Conservation (phyloP, 1,284 basidiomycete species). For the Agroathelia rolfsii region DNA sequence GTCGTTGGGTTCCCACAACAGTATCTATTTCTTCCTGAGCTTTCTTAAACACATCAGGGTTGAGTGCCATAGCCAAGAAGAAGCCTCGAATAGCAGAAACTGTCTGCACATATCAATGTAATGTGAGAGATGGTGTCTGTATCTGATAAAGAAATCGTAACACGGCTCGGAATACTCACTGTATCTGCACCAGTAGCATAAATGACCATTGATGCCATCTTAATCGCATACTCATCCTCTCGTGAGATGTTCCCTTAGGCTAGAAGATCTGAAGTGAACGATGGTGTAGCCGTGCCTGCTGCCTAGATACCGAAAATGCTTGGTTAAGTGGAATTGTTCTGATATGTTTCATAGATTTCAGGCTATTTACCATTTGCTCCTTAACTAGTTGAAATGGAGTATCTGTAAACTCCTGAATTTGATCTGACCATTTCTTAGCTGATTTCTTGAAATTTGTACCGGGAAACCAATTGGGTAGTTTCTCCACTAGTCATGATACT, state of each 20-base stretch:
- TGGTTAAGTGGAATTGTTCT: too few species aligned
- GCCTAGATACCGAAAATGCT: slow-evolving; percentile 5
- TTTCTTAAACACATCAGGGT: slow-evolving; percentile 39
- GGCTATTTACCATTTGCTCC: slow-evolving; percentile 46
- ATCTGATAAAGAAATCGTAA: too few species aligned
- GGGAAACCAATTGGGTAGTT: slow-evolving; percentile 56
- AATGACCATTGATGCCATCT: slow-evolving; percentile 13
- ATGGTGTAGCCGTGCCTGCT: slow-evolving; percentile 10
- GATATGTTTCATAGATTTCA: too few species aligned
- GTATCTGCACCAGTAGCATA: slow-evolving; percentile 16
- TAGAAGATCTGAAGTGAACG: slow-evolving; percentile 13
- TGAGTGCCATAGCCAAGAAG: slow-evolving; percentile 38
- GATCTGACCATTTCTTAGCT: slow-evolving; percentile 39
- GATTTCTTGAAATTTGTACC: slow-evolving; percentile 48
- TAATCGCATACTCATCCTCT: slow-evolving; percentile 7
- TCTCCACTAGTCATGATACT: too few species aligned
- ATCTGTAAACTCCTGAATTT: slow-evolving; percentile 43
- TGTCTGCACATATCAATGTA: too few species aligned
- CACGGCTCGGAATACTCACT: slow-evolving; percentile 11
- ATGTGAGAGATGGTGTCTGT: too few species aligned
- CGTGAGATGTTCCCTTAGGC: slow-evolving; percentile 4
- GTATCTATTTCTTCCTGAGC: slow-evolving; percentile 45
- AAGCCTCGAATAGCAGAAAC: slow-evolving; percentile 34
- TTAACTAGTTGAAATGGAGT: slow-evolving; percentile 47
- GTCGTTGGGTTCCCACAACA: slow-evolving; percentile 33